Base-by-base conservation (phyloP, 2,329 filamentous ascomycete species). In the Bipolaris zeicola region DNA sequence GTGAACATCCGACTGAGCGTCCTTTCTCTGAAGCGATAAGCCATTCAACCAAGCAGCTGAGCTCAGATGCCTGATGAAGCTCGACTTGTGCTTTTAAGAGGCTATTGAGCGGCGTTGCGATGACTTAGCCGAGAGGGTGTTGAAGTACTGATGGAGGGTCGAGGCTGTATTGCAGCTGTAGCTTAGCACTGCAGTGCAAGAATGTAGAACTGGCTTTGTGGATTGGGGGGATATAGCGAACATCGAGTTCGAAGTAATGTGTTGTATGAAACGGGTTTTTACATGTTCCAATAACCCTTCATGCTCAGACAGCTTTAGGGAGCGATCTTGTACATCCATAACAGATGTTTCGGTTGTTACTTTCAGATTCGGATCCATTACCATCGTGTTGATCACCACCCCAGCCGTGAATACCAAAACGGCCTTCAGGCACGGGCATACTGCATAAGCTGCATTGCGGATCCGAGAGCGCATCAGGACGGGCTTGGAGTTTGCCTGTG, bases 271-370 rank as follows among this genome's bases (percentile, higher is more conserved):
- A 16, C 0, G 16, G 14, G 0, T 5, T 16, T 26, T 3, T 18
- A 31, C 1, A 28, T 13, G 13, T 3, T 26, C 64, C 55, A 63
- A 36, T 26, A 14, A 6, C 20, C 39, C 5, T 41, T 61, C 5
- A 28, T 16, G 11, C 20, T 22, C 16, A 45, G 16, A 46, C 16
- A 6, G 45, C 20, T 31, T 61, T 57, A 18, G 73, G 70, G 6
- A 75, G 57, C 22, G 88, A 88, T 70, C 89, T 83, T 68, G 86
- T 86, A 72, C 90, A 93, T 13, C 89, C 90, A 77, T 92, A 91
- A 70, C 90, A 93, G 41, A 92, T 72, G 57, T 46, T 54, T 18
- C 44, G 73, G 46, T 53, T 65, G 5, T 20, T 7, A 6, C 28
- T 59, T 52, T 63, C 22, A 57, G 70, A 66, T 10, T 46, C 16